These are phyloP conservation scores for Furculomyces boomerangus DNA, from an alignment of 371 early-diverging fungal genomes.

Conservation along the genomic window DNA sequence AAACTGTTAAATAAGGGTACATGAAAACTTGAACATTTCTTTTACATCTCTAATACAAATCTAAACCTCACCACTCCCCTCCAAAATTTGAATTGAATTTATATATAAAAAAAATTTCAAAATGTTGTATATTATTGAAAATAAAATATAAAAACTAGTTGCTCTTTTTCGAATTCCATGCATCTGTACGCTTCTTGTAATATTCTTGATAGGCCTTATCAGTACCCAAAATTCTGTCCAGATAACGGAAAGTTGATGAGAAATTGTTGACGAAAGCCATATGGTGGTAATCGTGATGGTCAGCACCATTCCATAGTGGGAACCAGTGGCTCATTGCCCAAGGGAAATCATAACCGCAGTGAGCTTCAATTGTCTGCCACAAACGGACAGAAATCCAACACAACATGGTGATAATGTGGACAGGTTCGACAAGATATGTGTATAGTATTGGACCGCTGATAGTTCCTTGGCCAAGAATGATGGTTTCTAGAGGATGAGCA, in stretches of 20 bases:
- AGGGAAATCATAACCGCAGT: slow-evolving; percentile 40
- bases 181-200: slow-evolving; percentile 9
- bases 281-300: slow-evolving; percentile 47
- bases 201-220: slow-evolving; percentile 41
- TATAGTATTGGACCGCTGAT: slow-evolving; percentile 30
- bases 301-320: slow-evolving; percentile 24
- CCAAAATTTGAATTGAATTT: too few species aligned
- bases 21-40: too few species aligned
- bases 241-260: slow-evolving; percentile 65
- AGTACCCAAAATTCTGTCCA: slow-evolving; percentile 69
- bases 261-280: slow-evolving; percentile 42
- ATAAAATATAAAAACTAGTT: too few species aligned
- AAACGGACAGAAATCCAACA: slow-evolving; percentile 32
- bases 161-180: too few species aligned
- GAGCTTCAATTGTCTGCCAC: slow-evolving; percentile 39
- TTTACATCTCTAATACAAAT: too few species aligned
- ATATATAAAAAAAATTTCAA: too few species aligned
- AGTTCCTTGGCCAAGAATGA: slow-evolving; percentile 25
- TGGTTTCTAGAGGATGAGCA: slow-evolving; percentile 35
- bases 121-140: too few species aligned
- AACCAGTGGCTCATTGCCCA: slow-evolving; percentile 28
- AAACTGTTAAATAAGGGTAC: too few species aligned
- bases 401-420: slow-evolving; percentile 30
- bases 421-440: slow-evolving; percentile 28
- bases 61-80: too few species aligned